These are phyloP conservation scores for Mortierella sp. DNA, from an alignment of 371 early-diverging fungal species.

Conservation along the genomic window DNA sequence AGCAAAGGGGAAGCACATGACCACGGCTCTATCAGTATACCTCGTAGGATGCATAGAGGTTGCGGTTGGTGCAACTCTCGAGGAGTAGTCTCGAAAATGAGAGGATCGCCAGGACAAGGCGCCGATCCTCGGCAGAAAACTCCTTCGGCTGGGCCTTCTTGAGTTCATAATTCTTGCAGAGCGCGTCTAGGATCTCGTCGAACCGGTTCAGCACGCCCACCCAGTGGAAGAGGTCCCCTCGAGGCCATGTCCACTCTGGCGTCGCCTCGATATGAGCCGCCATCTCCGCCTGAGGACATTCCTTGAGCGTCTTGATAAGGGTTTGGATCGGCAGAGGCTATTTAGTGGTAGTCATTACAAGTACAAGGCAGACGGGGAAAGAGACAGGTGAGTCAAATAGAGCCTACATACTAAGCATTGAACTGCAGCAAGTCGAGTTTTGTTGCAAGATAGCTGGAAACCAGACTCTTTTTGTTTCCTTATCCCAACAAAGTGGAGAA, in stretches of 20 bases:
- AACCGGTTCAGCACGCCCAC: slow-evolving; percentile 92
- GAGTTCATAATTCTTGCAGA: slow-evolving; percentile 73
- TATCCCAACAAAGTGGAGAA: no score
- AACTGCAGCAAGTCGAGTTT: no score
- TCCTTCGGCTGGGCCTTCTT: slow-evolving; percentile 67
- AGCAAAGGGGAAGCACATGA: no score
- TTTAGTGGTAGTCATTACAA: no score
- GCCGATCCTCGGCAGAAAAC: slow-evolving; percentile 65
- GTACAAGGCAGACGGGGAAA: no score
- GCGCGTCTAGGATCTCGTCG: slow-evolving; percentile 80
- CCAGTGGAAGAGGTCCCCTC: slow-evolving; percentile 96
- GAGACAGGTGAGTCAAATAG: no score
- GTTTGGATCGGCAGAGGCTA: slow-evolving; percentile 69
- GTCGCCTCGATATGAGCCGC: slow-evolving; percentile 61
- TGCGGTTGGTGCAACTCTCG: slow-evolving; percentile 95
- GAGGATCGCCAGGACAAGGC: slow-evolving; percentile 77
- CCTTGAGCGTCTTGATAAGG: slow-evolving; percentile 66
- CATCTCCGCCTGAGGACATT: slow-evolving; percentile 68
- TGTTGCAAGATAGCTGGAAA: no score
- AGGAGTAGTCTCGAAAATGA: slow-evolving; percentile 82
- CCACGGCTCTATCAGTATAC: slow-evolving; percentile 56
- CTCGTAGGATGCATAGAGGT: slow-evolving; percentile 93
- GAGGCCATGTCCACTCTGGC: slow-evolving; percentile 81
- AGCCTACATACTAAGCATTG: no score
- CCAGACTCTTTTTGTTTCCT: no score